Percentiles rank a stretch among this genome's conserved stretches.
These are phyloP conservation scores for Teratosphaeria viscida DNA, from an alignment of 2,329 filamentous ascomycete genomes.

Conservation along the genomic window DNA sequence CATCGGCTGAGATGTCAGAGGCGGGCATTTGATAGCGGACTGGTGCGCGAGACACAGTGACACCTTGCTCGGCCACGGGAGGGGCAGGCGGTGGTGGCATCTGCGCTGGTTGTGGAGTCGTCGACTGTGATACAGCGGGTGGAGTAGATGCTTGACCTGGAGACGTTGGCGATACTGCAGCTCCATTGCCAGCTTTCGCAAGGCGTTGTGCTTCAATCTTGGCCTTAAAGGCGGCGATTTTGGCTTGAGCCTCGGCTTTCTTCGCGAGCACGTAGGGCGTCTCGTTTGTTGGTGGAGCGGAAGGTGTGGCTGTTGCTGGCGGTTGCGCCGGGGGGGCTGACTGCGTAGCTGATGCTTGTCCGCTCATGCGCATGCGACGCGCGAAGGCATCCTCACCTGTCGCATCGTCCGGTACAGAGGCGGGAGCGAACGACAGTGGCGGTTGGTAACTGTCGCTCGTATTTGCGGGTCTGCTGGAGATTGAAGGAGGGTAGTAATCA, in stretches of 20 bases:
- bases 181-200: conserved; percentile 1
- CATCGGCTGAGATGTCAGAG: conserved; percentile 37
- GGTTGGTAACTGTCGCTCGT: conserved; percentile 39
- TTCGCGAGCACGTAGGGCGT: conserved; percentile 14
- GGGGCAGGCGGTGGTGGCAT: conserved; percentile 11
- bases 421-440: conserved; percentile 34
- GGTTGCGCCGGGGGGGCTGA: conserved; percentile 14
- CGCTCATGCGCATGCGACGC: conserved; percentile 46
- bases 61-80: conserved; percentile 22
- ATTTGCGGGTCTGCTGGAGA: conserved; percentile 32
- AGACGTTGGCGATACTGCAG: conserved; percentile 1
- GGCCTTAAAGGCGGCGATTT: conserved; percentile 21
- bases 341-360: conserved; percentile 25
- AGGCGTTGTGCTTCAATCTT: conserved; percentile 6
- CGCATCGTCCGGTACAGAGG: conserved; percentile 42
- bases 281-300: not conserved
- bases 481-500: conserved; percentile 18
- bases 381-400: conserved; percentile 62
- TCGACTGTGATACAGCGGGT: conserved; percentile 3
- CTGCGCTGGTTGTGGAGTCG: conserved; percentile 8
- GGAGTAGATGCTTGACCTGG: not conserved
- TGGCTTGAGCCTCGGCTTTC: conserved; percentile 17
- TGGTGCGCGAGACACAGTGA: conserved; percentile 67
- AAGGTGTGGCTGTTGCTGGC: conserved; percentile 9
- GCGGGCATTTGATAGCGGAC: conserved; percentile 56